Evolutionary conservation across 495 filamentous ascomycete species (phyloP), one percentile per base, ranked within the genome.

Genomic region (Amniculicola lignicola): DNA sequence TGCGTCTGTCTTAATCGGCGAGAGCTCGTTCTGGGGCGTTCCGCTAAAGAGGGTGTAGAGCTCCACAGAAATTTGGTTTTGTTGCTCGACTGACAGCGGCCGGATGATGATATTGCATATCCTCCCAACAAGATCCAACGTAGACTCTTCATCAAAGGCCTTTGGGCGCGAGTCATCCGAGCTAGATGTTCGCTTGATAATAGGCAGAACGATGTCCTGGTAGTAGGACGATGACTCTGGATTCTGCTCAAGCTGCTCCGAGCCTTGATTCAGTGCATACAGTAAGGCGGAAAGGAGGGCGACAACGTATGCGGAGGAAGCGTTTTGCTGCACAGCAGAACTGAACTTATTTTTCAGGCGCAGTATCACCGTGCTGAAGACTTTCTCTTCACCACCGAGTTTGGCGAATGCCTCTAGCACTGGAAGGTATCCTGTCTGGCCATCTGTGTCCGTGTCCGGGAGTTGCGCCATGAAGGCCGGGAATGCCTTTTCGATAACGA

Each of bases 401-500:
- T 87, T 80, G 3, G 86, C 86, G 41, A 89, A 74, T 0, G 72
- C 82, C 62, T 88, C 86, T 14, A 89, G 69, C 0, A 82, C 83
- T 3, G 77, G 65, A n/a, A 79, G 42, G 61, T 86, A 87, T 2
- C 63, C 57, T 22, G 43, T 67, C 15, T 58, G 52, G 16, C 63
- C 59, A 24, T 69, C 71, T 0, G 64, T 69, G 44, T 78, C 78
- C 19, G 70, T 69, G 40, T 87, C 84, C 3, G 86, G 86, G 1
- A 89, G 71, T 23, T 79, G 78, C 1, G 85, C 85, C 72, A 88
- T 80, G 62, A 89, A 88, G 9, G 81, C 81, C 12, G 86, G 86
- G 68, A 89, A 83, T 0, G 85, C 86, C 25, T 83, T 82, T 43
- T 87, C 78, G 68, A 86, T 79, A 16, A 89, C 82, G 21, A 85